A percentile compares a stretch with the other conserved stretches of the same genome.
Conservation (phyloP, 306 rosid species). For the Rosa persica region DNA sequence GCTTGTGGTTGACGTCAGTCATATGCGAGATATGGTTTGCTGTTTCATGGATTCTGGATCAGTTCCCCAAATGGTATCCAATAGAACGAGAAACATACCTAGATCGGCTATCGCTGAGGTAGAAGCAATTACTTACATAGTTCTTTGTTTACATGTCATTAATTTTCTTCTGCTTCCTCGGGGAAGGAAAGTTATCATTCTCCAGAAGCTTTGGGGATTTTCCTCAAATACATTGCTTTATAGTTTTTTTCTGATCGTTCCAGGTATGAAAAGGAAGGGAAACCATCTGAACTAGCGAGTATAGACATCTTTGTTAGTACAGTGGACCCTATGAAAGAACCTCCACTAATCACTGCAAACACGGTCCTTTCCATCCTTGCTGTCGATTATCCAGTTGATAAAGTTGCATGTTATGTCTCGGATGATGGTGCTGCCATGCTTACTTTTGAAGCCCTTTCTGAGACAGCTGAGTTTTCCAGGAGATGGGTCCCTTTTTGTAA, state of each 20-base stretch:
- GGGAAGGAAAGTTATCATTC: not conserved
- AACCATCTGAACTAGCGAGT: constrained; percentile 71
- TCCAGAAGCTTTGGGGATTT: constrained; percentile 1
- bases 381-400: constrained; percentile 91
- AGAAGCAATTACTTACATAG: constrained; percentile 7
- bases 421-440: constrained; percentile 99
- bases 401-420: constrained; percentile 96
- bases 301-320: constrained; percentile 94
- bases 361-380: constrained; percentile 92
- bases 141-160: not conserved
- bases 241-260: constrained; percentile 25
- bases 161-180: not conserved
- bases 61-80: constrained; percentile 96
- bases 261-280: constrained; percentile 98
- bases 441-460: constrained; percentile 95
- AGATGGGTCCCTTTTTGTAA: constrained; percentile 91
- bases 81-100: constrained; percentile 93
- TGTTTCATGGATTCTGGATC: constrained; percentile 94
- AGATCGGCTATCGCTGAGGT: constrained; percentile 88
- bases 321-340: constrained; percentile 95
- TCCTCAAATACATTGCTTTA: constrained; percentile 17
- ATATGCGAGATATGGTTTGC: constrained; percentile 99
- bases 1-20: constrained; percentile 94
- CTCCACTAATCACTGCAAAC: constrained; percentile 92
- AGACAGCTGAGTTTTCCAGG: constrained; percentile 91